Evolutionary conservation across 495 filamentous ascomycete species (phyloP), one percentile per base, ranked within the genome.

Genomic region (Bathelium albidoporum): DNA sequence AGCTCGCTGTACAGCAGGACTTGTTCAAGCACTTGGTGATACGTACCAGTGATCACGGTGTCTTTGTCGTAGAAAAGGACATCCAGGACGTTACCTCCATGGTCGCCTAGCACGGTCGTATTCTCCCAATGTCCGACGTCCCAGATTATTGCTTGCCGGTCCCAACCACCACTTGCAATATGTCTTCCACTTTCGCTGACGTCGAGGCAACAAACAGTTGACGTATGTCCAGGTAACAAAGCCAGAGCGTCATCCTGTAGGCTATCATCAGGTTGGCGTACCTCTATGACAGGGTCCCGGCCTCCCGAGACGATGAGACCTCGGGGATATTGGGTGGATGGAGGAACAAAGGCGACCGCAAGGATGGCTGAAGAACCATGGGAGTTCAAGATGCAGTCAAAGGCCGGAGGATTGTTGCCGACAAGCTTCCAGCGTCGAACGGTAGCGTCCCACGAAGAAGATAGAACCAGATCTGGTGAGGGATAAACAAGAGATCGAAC

Each of bases 141-240:
- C 90, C 90, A 97, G 62, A 96, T 70, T 32, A 89, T 84, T 14
- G 88, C 90, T 41, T 90, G 87, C 43, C 83, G 82, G 73, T 99
- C 95, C 95, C 95, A 99, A 72, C 91, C 87, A n/a, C 90, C 94
- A 69, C 92, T 97, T 45, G 96, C 85, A 59, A 97, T 81, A 71
- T 83, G 87, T 20, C 74, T 81, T 1, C 83, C 84, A 60, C 87
- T 84, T 5, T 85, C 80, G 49, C 83, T 85, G 4, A 88, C 85
- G 71, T 96, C 91, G 32, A 99, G 74, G 1, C 92, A 78, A 71
- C 92, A 97, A 32, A 99, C 83, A 66, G 97, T 97, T 64, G 86
- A 81, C 16, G 79, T 77, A 71, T 99, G 95, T 20, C 95, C 95
- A 53, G 96, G 75, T 5, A 99, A 79, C 66, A 97, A 78, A 20